Percentiles rank a stretch among this genome's conserved stretches.
Evolutionary conservation across 2,329 filamentous ascomycete species (phyloP).

Genomic region (Neofusicoccum cordaticola): DNA sequence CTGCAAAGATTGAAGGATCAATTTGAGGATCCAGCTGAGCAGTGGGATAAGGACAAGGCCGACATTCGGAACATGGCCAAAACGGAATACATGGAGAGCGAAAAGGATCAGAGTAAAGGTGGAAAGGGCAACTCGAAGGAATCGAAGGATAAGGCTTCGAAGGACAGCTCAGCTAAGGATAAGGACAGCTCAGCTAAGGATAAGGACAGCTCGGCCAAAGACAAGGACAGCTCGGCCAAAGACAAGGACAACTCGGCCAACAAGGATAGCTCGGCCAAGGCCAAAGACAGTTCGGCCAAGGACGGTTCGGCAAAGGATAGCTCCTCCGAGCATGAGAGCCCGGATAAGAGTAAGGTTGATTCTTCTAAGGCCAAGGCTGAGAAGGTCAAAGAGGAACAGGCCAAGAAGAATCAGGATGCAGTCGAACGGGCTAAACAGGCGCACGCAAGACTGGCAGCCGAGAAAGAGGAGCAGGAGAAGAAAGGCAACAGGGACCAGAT

Average conservation of each 20-base stretch:
- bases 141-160: not conserved
- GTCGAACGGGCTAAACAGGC: not conserved
- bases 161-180: not conserved
- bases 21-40: conserved; percentile 70
- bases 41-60: conserved; percentile 90
- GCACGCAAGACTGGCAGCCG: not conserved
- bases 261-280: not conserved
- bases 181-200: not conserved
- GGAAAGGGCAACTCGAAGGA: not conserved
- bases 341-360: not conserved
- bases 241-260: not conserved
- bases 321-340: not conserved
- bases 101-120: conserved; percentile 29
- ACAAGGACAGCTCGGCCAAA: not conserved
- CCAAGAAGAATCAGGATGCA: conserved; percentile 1
- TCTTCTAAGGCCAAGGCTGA: conserved; percentile 10
- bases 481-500: not conserved
- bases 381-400: not conserved
- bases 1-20: conserved; percentile 76
- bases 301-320: not conserved
- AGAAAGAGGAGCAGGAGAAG: not conserved
- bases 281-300: not conserved
- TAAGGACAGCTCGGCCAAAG: not conserved
- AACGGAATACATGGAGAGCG: conserved; percentile 49
- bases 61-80: conserved; percentile 68